Evolutionary conservation across 2,329 filamentous ascomycete species (phyloP).

Genomic region (Emergomyces pasteurianus): DNA sequence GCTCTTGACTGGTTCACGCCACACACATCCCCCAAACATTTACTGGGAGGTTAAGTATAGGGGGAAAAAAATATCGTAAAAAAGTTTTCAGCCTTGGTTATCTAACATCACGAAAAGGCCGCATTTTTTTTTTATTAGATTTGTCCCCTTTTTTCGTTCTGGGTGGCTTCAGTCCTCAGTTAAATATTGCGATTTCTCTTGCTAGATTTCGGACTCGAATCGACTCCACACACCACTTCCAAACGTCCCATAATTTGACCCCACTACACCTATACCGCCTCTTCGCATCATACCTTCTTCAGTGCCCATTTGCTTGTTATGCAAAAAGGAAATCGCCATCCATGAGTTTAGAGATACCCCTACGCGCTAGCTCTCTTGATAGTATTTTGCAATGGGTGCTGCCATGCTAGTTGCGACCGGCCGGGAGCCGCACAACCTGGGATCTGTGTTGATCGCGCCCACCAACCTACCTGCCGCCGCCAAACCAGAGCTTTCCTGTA

Average conservation of each 20-base stretch:
- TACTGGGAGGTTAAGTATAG: neutral
- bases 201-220: neutral
- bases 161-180: neutral
- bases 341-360: conserved; percentile 1
- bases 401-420: neutral
- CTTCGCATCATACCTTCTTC: neutral
- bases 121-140: neutral
- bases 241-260: neutral
- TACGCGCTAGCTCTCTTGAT: neutral
- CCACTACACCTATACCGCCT: conserved; percentile 4
- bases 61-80: neutral
- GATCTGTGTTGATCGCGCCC: neutral
- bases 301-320: neutral
- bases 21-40: neutral
- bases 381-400: neutral
- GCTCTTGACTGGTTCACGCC: neutral
- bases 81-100: neutral
- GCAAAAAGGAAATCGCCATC: neutral
- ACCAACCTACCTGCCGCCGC: neutral
- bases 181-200: neutral
- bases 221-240: neutral
- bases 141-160: neutral
- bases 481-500: neutral
- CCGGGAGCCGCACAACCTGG: neutral
- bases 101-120: neutral